These are phyloP conservation scores for Chaetomium strumarium DNA, from an alignment of 2,329 filamentous ascomycete genomes.

Conservation along the genomic window DNA sequence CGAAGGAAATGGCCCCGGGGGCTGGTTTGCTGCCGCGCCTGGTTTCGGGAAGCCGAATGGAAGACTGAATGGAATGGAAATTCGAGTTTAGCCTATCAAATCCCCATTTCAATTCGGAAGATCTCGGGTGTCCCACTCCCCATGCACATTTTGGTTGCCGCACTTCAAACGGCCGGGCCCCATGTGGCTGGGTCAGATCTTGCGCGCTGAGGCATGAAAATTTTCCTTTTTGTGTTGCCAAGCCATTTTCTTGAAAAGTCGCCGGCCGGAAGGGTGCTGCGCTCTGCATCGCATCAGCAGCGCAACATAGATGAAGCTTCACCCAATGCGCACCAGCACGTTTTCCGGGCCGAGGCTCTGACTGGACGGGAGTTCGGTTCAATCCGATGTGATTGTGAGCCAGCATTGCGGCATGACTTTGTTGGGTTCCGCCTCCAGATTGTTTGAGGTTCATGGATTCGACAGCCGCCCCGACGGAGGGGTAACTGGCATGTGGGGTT, in stretches of 20 bases:
- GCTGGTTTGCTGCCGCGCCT: neutral
- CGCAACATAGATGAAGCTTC: too few relatives aligned
- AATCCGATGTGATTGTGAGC: neutral
- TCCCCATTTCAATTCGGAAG: constrained; percentile 18
- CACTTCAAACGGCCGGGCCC: constrained; percentile 13
- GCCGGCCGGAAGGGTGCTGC: neutral
- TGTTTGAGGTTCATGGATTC: neutral
- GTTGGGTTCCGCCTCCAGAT: neutral
- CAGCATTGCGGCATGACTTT: neutral
- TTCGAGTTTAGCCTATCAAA: constrained; percentile 22
- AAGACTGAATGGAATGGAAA: constrained; percentile 2
- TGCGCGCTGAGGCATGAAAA: constrained; percentile 8
- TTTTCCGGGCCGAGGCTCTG: constrained; percentile 10
- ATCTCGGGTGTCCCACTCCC: constrained; percentile 16
- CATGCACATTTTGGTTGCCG: constrained; percentile 5
- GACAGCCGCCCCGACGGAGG: neutral
- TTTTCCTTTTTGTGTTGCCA: constrained; percentile 4
- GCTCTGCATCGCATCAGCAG: constrained; percentile 2
- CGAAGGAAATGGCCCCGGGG: neutral
- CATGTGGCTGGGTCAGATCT: constrained; percentile 10
- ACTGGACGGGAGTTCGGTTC: constrained; percentile 13
- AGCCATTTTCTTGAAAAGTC: neutral
- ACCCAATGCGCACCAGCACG: constrained; percentile 8
- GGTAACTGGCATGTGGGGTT: neutral
- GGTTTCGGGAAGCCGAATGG: neutral